A percentile compares a stretch with the other conserved stretches of the same genome.
Conservation (phyloP, 2,329 filamentous ascomycete genomes). For the Calonectria hongkongensis region DNA sequence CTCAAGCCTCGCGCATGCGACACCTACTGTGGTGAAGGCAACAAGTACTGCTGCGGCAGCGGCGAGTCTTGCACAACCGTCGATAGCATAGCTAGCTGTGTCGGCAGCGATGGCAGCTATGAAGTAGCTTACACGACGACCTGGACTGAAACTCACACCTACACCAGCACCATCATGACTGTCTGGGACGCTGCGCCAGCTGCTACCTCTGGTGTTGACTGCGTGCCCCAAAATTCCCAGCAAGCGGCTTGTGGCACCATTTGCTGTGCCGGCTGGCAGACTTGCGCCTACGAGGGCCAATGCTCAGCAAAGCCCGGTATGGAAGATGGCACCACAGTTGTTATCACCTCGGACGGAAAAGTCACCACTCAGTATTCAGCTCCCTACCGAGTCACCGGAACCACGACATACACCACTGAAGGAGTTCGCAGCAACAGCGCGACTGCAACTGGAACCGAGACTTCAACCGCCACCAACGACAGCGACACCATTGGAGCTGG, state of each 20-base stretch:
- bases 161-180: slow-evolving; percentile 75
- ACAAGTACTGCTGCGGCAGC: slow-evolving; percentile 73
- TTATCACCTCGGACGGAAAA: slow-evolving; percentile 67
- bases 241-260: slow-evolving; percentile 79
- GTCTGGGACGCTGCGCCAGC: slow-evolving; percentile 67
- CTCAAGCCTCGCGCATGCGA: slow-evolving; percentile 70
- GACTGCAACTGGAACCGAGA: slow-evolving; percentile 70
- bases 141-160: slow-evolving; percentile 77
- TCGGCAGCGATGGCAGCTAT: slow-evolving; percentile 58
- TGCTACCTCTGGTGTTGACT: slow-evolving; percentile 67
- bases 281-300: slow-evolving; percentile 76
- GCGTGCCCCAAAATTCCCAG: slow-evolving; percentile 70
- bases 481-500: slow-evolving; percentile 62
- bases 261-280: slow-evolving; percentile 83
- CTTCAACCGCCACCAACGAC: slow-evolving; percentile 71
- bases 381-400: slow-evolving; percentile 72
- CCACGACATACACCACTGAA: slow-evolving; percentile 72
- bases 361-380: slow-evolving; percentile 74
- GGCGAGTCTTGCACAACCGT: slow-evolving; percentile 71
- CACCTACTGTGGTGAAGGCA: slow-evolving; percentile 72
- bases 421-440: slow-evolving; percentile 69
- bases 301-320: slow-evolving; percentile 74
- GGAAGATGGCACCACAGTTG: slow-evolving; percentile 63
- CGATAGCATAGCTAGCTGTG: slow-evolving; percentile 70
- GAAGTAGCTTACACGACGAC: slow-evolving; percentile 71